These are phyloP conservation scores for Tetragonia tetragonoides DNA, from an alignment of 148 eudicot species.

Conservation along the genomic window DNA sequence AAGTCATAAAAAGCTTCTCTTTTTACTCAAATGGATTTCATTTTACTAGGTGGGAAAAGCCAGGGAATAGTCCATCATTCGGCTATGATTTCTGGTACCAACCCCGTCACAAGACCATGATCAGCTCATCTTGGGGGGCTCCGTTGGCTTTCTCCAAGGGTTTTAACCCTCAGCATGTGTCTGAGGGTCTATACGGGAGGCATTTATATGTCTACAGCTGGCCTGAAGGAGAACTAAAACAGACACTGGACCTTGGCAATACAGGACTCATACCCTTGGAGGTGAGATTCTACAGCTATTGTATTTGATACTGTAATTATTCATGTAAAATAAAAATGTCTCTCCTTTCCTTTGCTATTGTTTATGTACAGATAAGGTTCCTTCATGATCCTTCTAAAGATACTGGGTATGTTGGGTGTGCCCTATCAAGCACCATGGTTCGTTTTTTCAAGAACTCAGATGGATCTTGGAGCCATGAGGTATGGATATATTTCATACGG, in stretches of 20 bases:
- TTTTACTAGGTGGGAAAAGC: slow-evolving; percentile 88
- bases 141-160: slow-evolving; percentile 91
- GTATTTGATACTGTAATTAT: background rate
- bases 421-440: slow-evolving; percentile 93
- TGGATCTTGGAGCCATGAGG: slow-evolving; percentile 91
- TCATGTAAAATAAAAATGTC: background rate
- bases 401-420: slow-evolving; percentile 93
- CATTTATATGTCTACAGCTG: slow-evolving; percentile 89
- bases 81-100: slow-evolving; percentile 99
- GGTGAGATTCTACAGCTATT: slow-evolving; percentile 37
- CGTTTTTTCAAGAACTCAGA: slow-evolving; percentile 80
- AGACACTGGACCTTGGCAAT: slow-evolving; percentile 88
- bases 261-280: slow-evolving; percentile 87
- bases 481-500: slow-evolving; percentile 29
- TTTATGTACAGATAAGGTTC: slow-evolving; percentile 69
- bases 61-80: slow-evolving; percentile 83
- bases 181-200: slow-evolving; percentile 91
- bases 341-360: background rate
- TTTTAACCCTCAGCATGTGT: slow-evolving; percentile 84
- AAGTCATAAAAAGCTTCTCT: background rate
- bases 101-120: slow-evolving; percentile 93
- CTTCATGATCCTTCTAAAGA: slow-evolving; percentile 91
- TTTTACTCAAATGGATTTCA: background rate
- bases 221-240: slow-evolving; percentile 92
- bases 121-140: slow-evolving; percentile 98